Evolutionary conservation across 1,284 basidiomycete species (phyloP).

Genomic region (Fomitiporia mediterranea): DNA sequence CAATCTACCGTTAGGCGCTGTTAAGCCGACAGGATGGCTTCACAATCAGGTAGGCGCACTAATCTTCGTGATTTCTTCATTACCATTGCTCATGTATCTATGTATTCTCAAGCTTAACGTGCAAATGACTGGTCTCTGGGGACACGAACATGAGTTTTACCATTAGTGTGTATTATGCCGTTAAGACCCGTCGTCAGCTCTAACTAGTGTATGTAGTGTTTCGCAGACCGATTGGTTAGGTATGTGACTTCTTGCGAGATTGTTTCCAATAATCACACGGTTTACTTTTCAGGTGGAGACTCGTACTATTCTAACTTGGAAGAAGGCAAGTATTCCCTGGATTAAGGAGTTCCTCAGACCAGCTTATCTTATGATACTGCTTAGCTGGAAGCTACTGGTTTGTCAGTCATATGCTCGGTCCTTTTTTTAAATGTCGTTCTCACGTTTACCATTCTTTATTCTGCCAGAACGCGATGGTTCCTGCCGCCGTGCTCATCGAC

Average conservation of each 20-base stretch:
- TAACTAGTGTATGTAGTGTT: conserved; percentile 33
- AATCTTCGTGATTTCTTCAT: not conserved
- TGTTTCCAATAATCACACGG: no score
- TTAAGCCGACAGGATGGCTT: conserved; percentile 50
- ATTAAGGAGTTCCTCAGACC: not conserved
- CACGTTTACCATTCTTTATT: not conserved
- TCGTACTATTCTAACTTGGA: conserved; percentile 50
- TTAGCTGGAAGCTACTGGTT: conserved; percentile 58
- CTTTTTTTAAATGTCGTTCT: no score
- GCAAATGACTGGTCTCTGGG: conserved; percentile 49
- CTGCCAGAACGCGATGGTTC: conserved; percentile 48
- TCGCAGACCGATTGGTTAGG: conserved; percentile 51
- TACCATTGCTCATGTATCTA: not conserved
- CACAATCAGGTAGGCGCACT: conserved; percentile 41
- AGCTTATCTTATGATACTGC: not conserved
- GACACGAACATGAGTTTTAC: conserved; percentile 54
- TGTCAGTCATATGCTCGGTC: conserved; percentile 35
- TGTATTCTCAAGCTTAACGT: conserved; percentile 40
- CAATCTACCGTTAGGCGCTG: conserved; percentile 43
- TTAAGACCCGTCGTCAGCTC: not conserved
- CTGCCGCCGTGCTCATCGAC: conserved; percentile 44
- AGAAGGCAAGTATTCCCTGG: conserved; percentile 38
- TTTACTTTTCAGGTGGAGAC: conserved; percentile 27
- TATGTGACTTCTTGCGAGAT: no score
- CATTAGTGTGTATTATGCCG: conserved; percentile 36